These are phyloP conservation scores for Talaromyces sp. DNA, from an alignment of 2,329 filamentous ascomycete genomes.

Conservation along the genomic window DNA sequence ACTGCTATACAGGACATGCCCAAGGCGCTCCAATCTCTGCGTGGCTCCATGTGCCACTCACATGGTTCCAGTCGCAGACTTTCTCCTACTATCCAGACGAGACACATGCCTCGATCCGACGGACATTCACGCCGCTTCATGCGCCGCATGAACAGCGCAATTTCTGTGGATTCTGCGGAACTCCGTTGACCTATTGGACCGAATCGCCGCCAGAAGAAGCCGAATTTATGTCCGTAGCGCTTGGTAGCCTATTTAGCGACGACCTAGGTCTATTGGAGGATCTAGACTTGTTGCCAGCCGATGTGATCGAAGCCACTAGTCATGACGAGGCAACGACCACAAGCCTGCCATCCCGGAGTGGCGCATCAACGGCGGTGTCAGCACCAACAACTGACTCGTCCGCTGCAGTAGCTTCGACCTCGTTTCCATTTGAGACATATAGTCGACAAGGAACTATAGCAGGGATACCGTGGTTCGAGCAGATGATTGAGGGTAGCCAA, in stretches of 20 bases:
- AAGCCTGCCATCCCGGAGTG: not conserved
- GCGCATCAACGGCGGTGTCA: not conserved
- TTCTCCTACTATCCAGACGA: slow-evolving; percentile 76
- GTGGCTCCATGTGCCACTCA: slow-evolving; percentile 76
- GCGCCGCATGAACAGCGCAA: slow-evolving; percentile 62
- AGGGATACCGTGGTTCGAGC: slow-evolving; percentile 83
- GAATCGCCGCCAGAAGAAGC: slow-evolving; percentile 67
- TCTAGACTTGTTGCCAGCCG: slow-evolving; percentile 63
- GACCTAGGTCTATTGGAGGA: slow-evolving; percentile 71
- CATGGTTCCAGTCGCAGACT: slow-evolving; percentile 74
- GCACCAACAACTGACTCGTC: slow-evolving; percentile 14
- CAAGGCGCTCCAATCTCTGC: slow-evolving; percentile 70
- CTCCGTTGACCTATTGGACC: slow-evolving; percentile 77
- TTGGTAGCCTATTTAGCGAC: slow-evolving; percentile 69
- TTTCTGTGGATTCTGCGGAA: slow-evolving; percentile 92
- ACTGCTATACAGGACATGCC: slow-evolving; percentile 48
- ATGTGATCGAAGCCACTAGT: slow-evolving; percentile 26
- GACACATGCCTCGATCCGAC: slow-evolving; percentile 61
- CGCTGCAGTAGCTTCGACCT: slow-evolving; percentile 3
- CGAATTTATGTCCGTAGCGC: slow-evolving; percentile 72
- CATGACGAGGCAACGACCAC: not conserved
- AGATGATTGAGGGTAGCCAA: slow-evolving; percentile 69
- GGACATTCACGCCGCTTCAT: slow-evolving; percentile 59
- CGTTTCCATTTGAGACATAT: slow-evolving; percentile 25
- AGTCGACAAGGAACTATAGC: slow-evolving; percentile 34